Evolutionary conservation across 305 asterid genomes (phyloP).

Genomic region (Rubia peregrina): DNA sequence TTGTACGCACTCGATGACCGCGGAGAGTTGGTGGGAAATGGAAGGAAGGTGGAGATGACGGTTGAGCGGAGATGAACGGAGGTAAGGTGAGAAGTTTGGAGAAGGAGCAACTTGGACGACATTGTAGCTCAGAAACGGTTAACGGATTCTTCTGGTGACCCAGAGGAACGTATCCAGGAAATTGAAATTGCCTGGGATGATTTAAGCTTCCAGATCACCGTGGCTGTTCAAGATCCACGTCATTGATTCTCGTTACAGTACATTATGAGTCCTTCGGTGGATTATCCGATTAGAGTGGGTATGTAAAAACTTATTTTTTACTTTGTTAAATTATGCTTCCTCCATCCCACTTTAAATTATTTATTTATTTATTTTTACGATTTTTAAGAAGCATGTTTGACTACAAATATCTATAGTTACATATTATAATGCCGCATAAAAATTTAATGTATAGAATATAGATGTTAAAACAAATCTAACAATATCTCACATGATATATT

Average conservation of each 20-base stretch:
- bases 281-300: too few relatives aligned
- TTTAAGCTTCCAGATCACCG: background rate
- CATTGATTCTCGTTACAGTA: background rate
- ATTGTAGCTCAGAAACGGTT: conserved; percentile 4
- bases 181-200: background rate
- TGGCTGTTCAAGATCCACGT: conserved; percentile 12
- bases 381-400: too few relatives aligned
- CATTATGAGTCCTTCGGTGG: too few relatives aligned
- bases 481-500: too few relatives aligned
- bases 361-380: too few relatives aligned
- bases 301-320: too few relatives aligned
- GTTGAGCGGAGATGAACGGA: conserved; percentile 36
- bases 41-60: conserved; percentile 30
- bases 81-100: conserved; percentile 25
- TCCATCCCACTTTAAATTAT: too few relatives aligned
- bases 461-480: too few relatives aligned
- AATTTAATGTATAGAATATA: too few relatives aligned
- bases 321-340: too few relatives aligned
- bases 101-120: conserved; percentile 27
- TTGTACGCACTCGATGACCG: conserved; percentile 11
- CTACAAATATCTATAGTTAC: too few relatives aligned
- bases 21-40: conserved; percentile 17
- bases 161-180: background rate
- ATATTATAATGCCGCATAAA: too few relatives aligned
- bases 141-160: background rate